Evolutionary conservation across 116 monocot species (phyloP).

Genomic region (Phalaenopsis hybrid): DNA sequence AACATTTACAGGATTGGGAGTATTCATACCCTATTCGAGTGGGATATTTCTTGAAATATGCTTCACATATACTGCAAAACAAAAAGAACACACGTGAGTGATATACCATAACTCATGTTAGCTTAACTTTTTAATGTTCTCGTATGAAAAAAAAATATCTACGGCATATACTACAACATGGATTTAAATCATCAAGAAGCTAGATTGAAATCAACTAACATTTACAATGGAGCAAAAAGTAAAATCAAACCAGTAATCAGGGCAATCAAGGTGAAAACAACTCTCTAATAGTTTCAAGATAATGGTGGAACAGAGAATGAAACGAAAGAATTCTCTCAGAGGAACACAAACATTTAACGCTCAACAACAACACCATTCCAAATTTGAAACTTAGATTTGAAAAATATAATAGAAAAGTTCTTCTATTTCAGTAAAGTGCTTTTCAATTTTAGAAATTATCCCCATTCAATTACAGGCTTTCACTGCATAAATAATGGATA

Average conservation of each 20-base stretch:
- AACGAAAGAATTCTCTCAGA: background rate
- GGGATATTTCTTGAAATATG: constrained; percentile 94
- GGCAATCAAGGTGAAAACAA: background rate
- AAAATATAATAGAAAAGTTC: background rate
- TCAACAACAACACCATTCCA: background rate
- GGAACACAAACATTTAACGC: background rate
- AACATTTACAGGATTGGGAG: background rate
- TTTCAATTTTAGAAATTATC: background rate
- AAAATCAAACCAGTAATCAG: background rate
- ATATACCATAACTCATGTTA: background rate
- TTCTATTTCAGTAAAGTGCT: background rate
- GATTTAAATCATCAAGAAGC: background rate
- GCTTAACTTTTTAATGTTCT: background rate
- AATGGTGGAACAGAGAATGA: background rate
- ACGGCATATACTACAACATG: background rate
- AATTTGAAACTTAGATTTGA: background rate
- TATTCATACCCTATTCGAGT: constrained; percentile 63
- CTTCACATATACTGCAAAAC: constrained; percentile 88
- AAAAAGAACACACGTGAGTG: background rate
- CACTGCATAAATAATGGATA: background rate
- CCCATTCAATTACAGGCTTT: background rate
- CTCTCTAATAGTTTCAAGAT: background rate
- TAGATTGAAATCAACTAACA: background rate
- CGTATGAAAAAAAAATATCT: background rate
- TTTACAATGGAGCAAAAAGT: background rate